phyloP scores from a whole-genome alignment of 768 basidiomycete genomes.

The Amanita subjunquillea region DNA sequence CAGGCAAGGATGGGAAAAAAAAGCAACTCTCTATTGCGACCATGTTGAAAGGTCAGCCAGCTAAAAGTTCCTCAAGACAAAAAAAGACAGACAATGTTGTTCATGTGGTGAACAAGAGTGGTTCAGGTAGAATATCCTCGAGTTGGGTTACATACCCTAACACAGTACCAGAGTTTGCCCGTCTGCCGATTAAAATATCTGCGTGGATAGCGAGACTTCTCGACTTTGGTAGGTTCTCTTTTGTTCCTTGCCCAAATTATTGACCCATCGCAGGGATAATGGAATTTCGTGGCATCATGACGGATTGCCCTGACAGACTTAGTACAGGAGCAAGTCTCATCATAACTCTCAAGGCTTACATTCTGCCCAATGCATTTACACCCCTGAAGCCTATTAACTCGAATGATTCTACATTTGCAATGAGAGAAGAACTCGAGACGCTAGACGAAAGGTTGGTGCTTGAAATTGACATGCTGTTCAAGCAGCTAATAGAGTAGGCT shows the following conservation, averaged over 20 bases:
- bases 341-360: conserved; percentile 63
- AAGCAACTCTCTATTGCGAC: conserved; percentile 57
- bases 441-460: conserved; percentile 49
- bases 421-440: conserved; percentile 76
- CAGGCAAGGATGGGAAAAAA: conserved; percentile 40
- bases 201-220: conserved; percentile 68
- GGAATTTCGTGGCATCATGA: conserved; percentile 60
- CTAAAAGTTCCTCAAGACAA: conserved; percentile 33
- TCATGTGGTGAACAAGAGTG: conserved; percentile 46
- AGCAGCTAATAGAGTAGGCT: conserved; percentile 17
- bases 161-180: conserved; percentile 56
- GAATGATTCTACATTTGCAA: conserved; percentile 26
- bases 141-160: conserved; percentile 1
- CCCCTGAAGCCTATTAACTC: conserved; percentile 26
- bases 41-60: conserved; percentile 53
- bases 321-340: conserved; percentile 71
- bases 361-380: conserved; percentile 61
- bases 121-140: conserved; percentile 40
- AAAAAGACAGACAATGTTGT: conserved; percentile 57
- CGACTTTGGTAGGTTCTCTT: conserved; percentile 43
- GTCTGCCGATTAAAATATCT: conserved; percentile 59
- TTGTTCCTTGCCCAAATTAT: not conserved
- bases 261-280: conserved; percentile 37
- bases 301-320: conserved; percentile 66
- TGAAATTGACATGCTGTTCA: not conserved